Conservation (phyloP, 129 eudicot species). For the Flaveria robusta region DNA sequence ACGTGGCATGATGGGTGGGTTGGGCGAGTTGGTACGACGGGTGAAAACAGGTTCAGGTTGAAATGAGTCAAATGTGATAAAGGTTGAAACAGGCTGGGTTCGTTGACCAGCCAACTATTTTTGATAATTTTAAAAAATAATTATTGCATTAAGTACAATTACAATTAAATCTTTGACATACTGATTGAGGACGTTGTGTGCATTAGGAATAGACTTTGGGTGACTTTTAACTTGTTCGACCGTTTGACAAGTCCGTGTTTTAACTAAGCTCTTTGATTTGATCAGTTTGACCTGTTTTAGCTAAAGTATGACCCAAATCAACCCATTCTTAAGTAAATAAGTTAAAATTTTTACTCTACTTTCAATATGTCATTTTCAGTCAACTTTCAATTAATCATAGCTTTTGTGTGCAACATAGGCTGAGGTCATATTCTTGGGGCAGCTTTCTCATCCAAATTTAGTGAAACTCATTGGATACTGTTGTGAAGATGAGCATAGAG, state of each 20-base stretch:
- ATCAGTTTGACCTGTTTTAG: neutral
- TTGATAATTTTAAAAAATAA: neutral
- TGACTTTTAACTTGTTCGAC: neutral
- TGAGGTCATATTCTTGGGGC: conserved; percentile 92
- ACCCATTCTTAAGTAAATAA: neutral
- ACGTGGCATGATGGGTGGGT: neutral
- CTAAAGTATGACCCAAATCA: neutral
- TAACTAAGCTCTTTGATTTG: neutral
- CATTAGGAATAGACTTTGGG: neutral
- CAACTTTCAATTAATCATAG: conserved; percentile 2
- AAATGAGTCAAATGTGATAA: neutral
- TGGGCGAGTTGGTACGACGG: neutral
- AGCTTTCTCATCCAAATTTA: conserved; percentile 93
- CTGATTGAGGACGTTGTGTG: neutral
- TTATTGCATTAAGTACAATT: neutral
- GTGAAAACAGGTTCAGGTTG: neutral
- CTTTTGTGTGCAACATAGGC: conserved; percentile 54
- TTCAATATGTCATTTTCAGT: neutral
- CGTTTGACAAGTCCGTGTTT: neutral
- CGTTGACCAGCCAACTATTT: neutral
- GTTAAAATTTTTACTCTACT: neutral
- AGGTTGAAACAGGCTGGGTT: neutral
- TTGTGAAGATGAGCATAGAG: conserved; percentile 88
- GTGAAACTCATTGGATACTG: conserved; percentile 92
- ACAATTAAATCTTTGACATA: neutral